These are phyloP conservation scores for Geotrichum fermentans DNA, from an alignment of 1,139 yeast genomes.

Conservation along the genomic window DNA sequence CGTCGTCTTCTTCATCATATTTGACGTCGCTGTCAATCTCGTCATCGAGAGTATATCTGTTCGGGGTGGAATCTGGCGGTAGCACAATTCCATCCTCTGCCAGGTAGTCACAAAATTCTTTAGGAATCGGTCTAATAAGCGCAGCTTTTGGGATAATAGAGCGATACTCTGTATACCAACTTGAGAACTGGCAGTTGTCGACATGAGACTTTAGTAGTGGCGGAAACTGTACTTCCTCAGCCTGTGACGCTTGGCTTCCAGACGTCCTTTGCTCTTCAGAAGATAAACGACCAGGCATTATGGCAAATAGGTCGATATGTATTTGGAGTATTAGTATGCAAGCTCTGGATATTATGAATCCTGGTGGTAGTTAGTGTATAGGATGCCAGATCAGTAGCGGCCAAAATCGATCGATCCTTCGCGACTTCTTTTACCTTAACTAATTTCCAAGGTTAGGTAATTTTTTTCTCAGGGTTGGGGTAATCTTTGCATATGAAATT, in stretches of 20 bases:
- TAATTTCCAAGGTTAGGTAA: too few species aligned
- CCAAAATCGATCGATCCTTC: too few species aligned
- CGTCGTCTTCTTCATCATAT: conserved; percentile 54
- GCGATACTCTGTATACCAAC: conserved; percentile 62
- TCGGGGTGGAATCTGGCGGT: conserved; percentile 39
- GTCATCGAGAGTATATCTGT: conserved; percentile 27
- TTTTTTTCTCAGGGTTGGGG: too few species aligned
- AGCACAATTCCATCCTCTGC: conserved; percentile 70
- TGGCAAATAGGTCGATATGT: too few species aligned
- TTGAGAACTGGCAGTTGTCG: conserved; percentile 62
- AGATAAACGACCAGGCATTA: conserved; percentile 6
- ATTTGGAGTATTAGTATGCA: too few species aligned
- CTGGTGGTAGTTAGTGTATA: too few species aligned
- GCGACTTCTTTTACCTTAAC: too few species aligned
- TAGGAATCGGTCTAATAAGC: conserved; percentile 62
- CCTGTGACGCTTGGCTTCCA: not conserved
- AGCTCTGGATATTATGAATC: too few species aligned
- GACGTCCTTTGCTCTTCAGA: not conserved
- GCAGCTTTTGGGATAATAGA: conserved; percentile 48
- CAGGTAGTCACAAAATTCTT: conserved; percentile 62
- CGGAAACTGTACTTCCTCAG: conserved; percentile 5
- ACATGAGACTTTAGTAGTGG: conserved; percentile 41
- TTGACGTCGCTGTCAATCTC: conserved; percentile 35
- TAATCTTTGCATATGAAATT: too few species aligned
- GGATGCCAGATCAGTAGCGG: too few species aligned